Percentiles rank a stretch among this genome's conserved stretches.
Conservation (phyloP, 352 stramenopile species). For the Phytophthora constricta region DNA sequence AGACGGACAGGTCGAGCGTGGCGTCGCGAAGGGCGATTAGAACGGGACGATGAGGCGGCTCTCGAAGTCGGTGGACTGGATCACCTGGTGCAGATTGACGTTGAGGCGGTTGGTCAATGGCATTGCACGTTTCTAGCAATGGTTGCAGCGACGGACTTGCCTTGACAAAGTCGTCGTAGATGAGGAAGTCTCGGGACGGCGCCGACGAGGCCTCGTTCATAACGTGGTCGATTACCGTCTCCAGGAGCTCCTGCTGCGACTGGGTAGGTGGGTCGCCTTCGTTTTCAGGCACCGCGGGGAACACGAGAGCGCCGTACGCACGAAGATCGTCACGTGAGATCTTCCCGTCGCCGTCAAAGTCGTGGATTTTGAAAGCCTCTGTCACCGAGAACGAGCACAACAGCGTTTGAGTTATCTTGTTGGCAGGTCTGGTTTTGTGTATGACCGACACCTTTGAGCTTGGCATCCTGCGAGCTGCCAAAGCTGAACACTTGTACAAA, state of each 20-base stretch:
- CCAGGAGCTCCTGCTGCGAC: slow-evolving; percentile 46
- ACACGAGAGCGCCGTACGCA: slow-evolving; percentile 53
- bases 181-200: slow-evolving; percentile 49
- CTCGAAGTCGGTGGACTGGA: slow-evolving; percentile 70
- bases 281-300: slow-evolving; percentile 38
- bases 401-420: not conserved
- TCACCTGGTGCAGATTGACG: slow-evolving; percentile 39
- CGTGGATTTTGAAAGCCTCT: slow-evolving; percentile 76
- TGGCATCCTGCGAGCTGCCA: slow-evolving; percentile 55
- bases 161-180: slow-evolving; percentile 74
- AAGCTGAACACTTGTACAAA: slow-evolving; percentile 68
- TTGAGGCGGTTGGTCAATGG: slow-evolving; percentile 7
- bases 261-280: slow-evolving; percentile 27
- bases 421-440: not conserved
- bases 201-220: slow-evolving; percentile 64
- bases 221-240: slow-evolving; percentile 50
- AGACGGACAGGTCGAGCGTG: slow-evolving; percentile 13
- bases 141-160: slow-evolving; percentile 12
- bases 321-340: slow-evolving; percentile 65
- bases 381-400: not conserved
- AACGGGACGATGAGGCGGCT: slow-evolving; percentile 63
- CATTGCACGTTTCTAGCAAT: slow-evolving; percentile 13
- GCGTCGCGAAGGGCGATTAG: slow-evolving; percentile 35
- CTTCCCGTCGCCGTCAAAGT: slow-evolving; percentile 76
- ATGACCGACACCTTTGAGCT: slow-evolving; percentile 48